Evolutionary conservation across 306 rosid species (phyloP), one percentile per base, ranked within the genome.

Genomic region (Mimosa pudica): DNA sequence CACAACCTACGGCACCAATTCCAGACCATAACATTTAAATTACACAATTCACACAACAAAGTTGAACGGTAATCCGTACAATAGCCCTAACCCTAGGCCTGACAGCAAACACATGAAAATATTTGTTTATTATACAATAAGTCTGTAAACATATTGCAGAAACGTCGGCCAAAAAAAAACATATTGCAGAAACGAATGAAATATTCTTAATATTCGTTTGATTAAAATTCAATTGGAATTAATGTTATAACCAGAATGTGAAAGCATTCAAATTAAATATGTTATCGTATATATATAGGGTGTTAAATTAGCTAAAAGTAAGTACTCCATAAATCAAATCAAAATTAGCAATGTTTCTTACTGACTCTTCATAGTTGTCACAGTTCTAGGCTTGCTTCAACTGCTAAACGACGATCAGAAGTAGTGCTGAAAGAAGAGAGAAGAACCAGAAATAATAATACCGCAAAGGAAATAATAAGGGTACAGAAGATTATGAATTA

Each of bases 1-100:
- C 74, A 83, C 70, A 83, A 65, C 24, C 47, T 33, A 18, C 35
- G 62, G 24, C 24, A 57, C 41, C 68, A 74, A 41, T 58, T 74
- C 46, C 64, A 18, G 66, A 55, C 38, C 66, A 73, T 10, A 38
- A 3, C 49, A 36, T 35, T 54, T 51, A 62, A 67, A 61, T 51
- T 51, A 17, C 42, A 51, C 45, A 72, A 32, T 36, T 38, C 42
- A 38, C 3, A 5, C 42, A 2, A 38, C 0, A 48, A 51, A 60
- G 49, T 75, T 63, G 35, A 14, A 73, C 70, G 67, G 70, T 57
- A 62, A 71, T 10, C 45, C 64, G 63, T 67, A 70, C 83, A 82
- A 79, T 86, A 89, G 86, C 92, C 94, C 97, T 92, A 90, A 86
- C 90, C 96, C 93, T 88, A 91, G 79, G 75, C 35, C 75, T 18